Evolutionary conservation across 1,284 basidiomycete genomes (phyloP).

Genomic region (Neonothopanus nambi): DNA sequence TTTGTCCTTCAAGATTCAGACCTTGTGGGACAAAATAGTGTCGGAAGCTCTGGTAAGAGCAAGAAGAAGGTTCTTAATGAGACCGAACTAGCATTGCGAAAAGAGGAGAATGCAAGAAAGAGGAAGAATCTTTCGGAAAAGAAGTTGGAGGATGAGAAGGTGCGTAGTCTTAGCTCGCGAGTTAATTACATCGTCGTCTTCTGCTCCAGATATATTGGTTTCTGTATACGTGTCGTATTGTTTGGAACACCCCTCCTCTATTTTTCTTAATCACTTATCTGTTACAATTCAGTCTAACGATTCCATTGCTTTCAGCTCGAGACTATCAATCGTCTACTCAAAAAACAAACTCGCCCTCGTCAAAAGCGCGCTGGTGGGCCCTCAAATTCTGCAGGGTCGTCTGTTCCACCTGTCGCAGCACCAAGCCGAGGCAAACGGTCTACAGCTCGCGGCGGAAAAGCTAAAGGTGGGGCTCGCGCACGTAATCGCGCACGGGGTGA

Average conservation of each 20-base stretch:
- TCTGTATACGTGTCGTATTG: too few relatives aligned
- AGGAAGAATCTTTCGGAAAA: constrained; percentile 86
- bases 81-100: constrained; percentile 75
- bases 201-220: too few relatives aligned
- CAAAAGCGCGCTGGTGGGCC: constrained; percentile 37
- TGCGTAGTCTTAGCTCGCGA: constrained; percentile 25
- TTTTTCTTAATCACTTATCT: constrained; percentile 13
- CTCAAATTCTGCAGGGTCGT: constrained; percentile 26
- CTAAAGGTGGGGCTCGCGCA: neutral
- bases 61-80: constrained; percentile 84
- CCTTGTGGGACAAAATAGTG: constrained; percentile 5
- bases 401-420: constrained; percentile 15
- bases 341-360: constrained; percentile 78
- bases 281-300: constrained; percentile 7
- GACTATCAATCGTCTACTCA: constrained; percentile 89
- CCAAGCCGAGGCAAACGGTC: constrained; percentile 2
- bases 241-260: neutral
- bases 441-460: neutral
- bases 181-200: too few relatives aligned
- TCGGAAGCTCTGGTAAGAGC: constrained; percentile 21
- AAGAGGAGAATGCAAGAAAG: constrained; percentile 86
- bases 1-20: constrained; percentile 8
- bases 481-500: neutral
- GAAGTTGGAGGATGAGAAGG: constrained; percentile 92
- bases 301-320: constrained; percentile 57